Conservation (phyloP, 495 filamentous ascomycete genomes). For the Aspergillus egyptiacus region DNA sequence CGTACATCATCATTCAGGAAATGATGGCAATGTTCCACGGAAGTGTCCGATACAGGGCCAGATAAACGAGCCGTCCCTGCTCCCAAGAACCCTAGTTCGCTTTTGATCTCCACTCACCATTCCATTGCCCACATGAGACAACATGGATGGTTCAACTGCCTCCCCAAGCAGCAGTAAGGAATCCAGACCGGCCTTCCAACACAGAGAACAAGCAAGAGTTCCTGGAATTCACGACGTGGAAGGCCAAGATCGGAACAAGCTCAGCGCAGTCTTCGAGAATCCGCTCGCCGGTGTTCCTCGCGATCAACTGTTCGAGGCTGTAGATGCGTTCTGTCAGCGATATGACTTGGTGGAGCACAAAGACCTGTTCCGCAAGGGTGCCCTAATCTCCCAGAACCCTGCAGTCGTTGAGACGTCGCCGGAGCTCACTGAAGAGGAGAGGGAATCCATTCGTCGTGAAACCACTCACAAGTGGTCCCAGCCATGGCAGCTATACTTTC, state of each 20-base stretch:
- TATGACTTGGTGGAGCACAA: constrained; percentile 39
- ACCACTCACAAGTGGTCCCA: constrained; percentile 52
- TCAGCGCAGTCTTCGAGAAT: constrained; percentile 36
- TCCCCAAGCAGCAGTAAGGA: constrained; percentile 1
- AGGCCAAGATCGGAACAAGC: not conserved
- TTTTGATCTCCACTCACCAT: not conserved
- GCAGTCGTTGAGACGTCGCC: constrained; percentile 30
- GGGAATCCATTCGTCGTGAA: constrained; percentile 39
- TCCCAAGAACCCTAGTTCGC: not conserved
- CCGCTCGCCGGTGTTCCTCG: constrained; percentile 46
- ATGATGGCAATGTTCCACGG: not conserved
- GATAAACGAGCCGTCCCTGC: not conserved
- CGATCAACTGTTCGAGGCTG: constrained; percentile 42
- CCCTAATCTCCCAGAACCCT: constrained; percentile 48
- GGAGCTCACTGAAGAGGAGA: constrained; percentile 44
- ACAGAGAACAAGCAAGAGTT: not conserved
- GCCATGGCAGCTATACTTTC: constrained; percentile 50
- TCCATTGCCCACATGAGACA: not conserved
- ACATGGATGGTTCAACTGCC: not conserved
- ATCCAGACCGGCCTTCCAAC: not conserved
- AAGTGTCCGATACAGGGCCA: not conserved
- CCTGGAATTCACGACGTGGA: constrained; percentile 6
- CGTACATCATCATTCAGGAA: not conserved
- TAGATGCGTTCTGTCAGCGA: constrained; percentile 44
- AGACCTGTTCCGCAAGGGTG: constrained; percentile 46